Percentiles rank a stretch among this genome's conserved stretches.
phyloP scores from a whole-genome alignment of 768 basidiomycete genomes.

The Lactarius psammicola region DNA sequence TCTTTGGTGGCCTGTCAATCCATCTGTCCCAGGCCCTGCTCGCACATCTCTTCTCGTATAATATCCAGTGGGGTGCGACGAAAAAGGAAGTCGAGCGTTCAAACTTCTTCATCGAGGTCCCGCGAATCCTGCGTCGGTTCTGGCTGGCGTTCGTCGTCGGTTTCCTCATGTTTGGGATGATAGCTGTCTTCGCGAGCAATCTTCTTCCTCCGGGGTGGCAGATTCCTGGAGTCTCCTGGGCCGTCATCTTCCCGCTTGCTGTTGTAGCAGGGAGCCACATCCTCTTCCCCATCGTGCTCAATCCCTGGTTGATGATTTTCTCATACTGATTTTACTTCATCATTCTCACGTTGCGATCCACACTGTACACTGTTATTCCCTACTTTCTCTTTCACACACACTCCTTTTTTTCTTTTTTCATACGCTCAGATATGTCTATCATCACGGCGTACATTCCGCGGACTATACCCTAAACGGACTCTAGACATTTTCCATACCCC shows the following conservation, averaged over 20 bases:
- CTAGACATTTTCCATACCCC: not conserved
- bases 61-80: conserved; percentile 58
- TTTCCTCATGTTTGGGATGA: conserved; percentile 47
- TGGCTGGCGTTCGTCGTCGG: conserved; percentile 61
- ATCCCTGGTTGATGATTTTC: conserved; percentile 89
- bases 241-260: conserved; percentile 71
- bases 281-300: conserved; percentile 79
- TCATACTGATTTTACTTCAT: conserved; percentile 42
- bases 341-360: not conserved
- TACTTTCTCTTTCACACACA: not conserved
- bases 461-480: not conserved
- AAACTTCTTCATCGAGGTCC: conserved; percentile 90
- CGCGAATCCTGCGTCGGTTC: conserved; percentile 78
- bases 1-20: conserved; percentile 56
- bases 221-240: conserved; percentile 64
- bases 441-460: not conserved
- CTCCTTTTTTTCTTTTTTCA: not conserved
- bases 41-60: conserved; percentile 56
- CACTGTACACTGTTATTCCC: not conserved
- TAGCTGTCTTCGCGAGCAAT: conserved; percentile 54
- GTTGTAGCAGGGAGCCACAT: conserved; percentile 66
- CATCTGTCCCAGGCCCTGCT: conserved; percentile 54
- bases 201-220: conserved; percentile 63
- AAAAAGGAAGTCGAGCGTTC: conserved; percentile 84
- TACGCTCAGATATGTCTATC: not conserved